These are phyloP conservation scores for Penicillium sp. DNA, from an alignment of 2,329 filamentous ascomycete species.

Conservation along the genomic window DNA sequence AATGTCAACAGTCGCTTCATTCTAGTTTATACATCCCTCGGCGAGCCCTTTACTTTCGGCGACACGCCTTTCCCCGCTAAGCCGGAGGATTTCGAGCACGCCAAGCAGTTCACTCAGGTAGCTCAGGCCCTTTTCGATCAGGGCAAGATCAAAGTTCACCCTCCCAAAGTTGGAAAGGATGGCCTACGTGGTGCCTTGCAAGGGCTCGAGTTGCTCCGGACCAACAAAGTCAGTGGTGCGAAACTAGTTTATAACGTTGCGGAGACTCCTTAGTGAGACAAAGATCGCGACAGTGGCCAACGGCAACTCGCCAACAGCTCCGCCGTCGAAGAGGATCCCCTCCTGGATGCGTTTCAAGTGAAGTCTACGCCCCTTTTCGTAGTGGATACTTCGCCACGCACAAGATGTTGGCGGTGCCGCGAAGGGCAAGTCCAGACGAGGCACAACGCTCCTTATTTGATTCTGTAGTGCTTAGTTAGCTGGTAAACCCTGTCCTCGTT, in stretches of 20 bases:
- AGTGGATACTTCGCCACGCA: too few relatives aligned
- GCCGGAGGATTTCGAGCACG: neutral
- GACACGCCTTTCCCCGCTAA: neutral
- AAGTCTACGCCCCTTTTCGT: too few relatives aligned
- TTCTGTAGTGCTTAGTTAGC: too few relatives aligned
- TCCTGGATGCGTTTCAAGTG: too few relatives aligned
- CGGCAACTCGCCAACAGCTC: too few relatives aligned
- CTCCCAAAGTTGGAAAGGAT: neutral
- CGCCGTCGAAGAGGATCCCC: too few relatives aligned
- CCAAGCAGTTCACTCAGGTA: neutral
- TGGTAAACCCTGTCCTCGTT: too few relatives aligned
- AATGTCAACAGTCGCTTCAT: neutral
- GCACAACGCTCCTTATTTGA: too few relatives aligned
- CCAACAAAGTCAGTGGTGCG: constrained; percentile 3
- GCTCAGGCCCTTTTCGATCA: neutral
- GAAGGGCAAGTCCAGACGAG: too few relatives aligned
- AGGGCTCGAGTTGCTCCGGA: neutral
- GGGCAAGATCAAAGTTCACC: neutral
- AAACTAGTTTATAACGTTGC: constrained; percentile 11
- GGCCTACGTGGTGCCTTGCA: constrained; percentile 4
- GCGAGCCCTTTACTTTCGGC: neutral
- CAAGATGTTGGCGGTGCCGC: too few relatives aligned
- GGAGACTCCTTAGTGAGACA: constrained; percentile 4
- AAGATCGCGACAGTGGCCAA: neutral
- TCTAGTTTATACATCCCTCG: neutral